phyloP scores from a whole-genome alignment of 148 eudicot species.

The Rhododendron mucronatum region DNA sequence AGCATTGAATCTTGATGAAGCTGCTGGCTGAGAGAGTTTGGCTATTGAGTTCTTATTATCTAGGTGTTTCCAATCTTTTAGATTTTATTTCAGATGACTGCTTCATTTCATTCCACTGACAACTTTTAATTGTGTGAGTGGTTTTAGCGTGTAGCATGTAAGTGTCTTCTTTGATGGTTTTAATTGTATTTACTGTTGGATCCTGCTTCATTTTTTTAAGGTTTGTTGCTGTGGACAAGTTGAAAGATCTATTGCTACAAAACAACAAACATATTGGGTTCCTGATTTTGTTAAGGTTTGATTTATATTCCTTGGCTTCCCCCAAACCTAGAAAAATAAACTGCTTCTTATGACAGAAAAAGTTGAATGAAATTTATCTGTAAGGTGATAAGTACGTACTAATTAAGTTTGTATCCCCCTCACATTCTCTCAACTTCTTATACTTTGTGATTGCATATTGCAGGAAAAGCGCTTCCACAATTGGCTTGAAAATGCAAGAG shows the following conservation, averaged over 20 bases:
- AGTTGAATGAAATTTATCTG: too few relatives aligned
- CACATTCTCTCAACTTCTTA: neutral
- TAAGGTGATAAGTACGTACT: neutral
- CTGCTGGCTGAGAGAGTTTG: neutral
- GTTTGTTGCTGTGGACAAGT: constrained; percentile 92
- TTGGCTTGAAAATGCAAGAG: constrained; percentile 99
- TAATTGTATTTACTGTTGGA: too few relatives aligned
- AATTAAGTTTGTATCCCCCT: neutral
- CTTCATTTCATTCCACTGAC: neutral
- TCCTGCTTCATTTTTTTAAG: constrained; percentile 16
- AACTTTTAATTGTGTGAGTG: neutral
- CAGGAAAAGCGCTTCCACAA: constrained; percentile 96
- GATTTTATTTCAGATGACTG: neutral
- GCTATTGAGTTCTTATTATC: neutral
- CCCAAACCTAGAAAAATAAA: too few relatives aligned
- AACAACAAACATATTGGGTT: constrained; percentile 91
- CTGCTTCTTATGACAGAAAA: too few relatives aligned
- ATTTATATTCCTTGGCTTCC: neutral
- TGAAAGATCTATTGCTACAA: constrained; percentile 80
- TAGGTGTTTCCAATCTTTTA: neutral
- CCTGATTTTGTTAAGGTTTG: constrained; percentile 93
- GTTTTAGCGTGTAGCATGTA: neutral
- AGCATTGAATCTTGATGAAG: neutral
- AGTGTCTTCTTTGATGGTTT: neutral
- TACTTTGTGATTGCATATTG: neutral